Evolutionary conservation across 768 basidiomycete genomes (phyloP).

Genomic region (Artomyces pyxidatus): DNA sequence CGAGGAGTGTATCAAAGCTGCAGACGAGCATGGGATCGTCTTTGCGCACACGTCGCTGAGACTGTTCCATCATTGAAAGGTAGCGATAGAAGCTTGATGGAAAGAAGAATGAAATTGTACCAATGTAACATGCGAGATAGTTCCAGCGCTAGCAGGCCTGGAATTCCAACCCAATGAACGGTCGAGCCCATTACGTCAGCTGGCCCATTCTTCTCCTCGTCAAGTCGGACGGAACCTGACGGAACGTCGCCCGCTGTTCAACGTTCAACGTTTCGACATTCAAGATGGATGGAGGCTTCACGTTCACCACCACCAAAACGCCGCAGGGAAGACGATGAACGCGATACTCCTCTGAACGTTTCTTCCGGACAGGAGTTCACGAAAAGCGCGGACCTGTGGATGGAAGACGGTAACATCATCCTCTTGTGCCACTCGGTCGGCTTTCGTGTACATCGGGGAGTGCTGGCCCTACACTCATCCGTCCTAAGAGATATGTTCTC

Average conservation of each 20-base stretch:
- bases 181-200: no score
- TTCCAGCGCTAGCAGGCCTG: no score
- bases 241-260: no score
- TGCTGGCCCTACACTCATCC: slow-evolving; percentile 14
- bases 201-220: not conserved
- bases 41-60: slow-evolving; percentile 86
- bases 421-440: slow-evolving; percentile 16
- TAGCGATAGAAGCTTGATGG: not conserved
- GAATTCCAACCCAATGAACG: no score
- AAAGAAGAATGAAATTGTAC: not conserved
- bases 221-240: no score
- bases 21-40: slow-evolving; percentile 86
- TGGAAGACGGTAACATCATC: slow-evolving; percentile 21
- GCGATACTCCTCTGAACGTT: no score
- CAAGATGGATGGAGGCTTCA: no score
- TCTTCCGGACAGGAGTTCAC: no score
- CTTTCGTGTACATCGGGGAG: slow-evolving; percentile 19
- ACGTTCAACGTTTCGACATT: no score
- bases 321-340: not conserved
- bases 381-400: slow-evolving; percentile 17
- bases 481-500: slow-evolving; percentile 19
- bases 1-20: slow-evolving; percentile 90
- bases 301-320: no score
- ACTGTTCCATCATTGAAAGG: slow-evolving; percentile 85
- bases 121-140: no score